Conservation (phyloP, 2,329 filamentous ascomycete species). For the Karstenula rhodostoma region DNA sequence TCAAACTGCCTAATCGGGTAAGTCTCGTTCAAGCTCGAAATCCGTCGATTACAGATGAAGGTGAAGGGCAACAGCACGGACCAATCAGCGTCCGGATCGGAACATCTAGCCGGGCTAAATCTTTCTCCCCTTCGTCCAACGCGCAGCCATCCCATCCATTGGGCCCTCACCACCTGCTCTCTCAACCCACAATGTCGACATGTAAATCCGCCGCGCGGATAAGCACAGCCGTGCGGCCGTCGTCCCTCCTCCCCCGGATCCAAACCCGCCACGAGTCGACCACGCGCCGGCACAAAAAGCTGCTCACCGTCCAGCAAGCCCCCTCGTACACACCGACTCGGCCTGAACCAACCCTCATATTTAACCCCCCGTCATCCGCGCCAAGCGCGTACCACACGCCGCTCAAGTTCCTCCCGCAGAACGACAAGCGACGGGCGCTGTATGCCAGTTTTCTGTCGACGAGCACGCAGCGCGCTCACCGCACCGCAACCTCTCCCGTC, state of each 20-base stretch:
- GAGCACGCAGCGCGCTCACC: slow-evolving; percentile 30
- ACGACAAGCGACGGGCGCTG: slow-evolving; percentile 62
- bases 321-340: slow-evolving; percentile 50
- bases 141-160: slow-evolving; percentile 22
- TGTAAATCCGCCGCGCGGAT: slow-evolving; percentile 40
- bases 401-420: slow-evolving; percentile 67
- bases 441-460: slow-evolving; percentile 47
- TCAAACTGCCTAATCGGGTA: not conserved
- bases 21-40: not conserved
- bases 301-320: slow-evolving; percentile 55
- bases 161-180: slow-evolving; percentile 13
- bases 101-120: slow-evolving; percentile 39
- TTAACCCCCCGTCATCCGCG: slow-evolving; percentile 71
- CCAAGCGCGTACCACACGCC: slow-evolving; percentile 72
- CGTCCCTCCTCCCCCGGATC: slow-evolving; percentile 33
- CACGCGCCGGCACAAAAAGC: slow-evolving; percentile 56
- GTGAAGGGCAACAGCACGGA: slow-evolving; percentile 14
- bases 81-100: slow-evolving; percentile 28
- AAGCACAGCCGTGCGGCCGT: slow-evolving; percentile 26
- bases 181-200: slow-evolving; percentile 43
- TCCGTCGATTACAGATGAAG: not conserved
- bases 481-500: slow-evolving; percentile 32
- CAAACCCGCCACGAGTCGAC: slow-evolving; percentile 55
- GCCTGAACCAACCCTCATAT: slow-evolving; percentile 53
- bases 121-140: slow-evolving; percentile 24